Base-by-base conservation (phyloP, 2,329 filamentous ascomycete genomes). In the Lachnellula willkommii region DNA sequence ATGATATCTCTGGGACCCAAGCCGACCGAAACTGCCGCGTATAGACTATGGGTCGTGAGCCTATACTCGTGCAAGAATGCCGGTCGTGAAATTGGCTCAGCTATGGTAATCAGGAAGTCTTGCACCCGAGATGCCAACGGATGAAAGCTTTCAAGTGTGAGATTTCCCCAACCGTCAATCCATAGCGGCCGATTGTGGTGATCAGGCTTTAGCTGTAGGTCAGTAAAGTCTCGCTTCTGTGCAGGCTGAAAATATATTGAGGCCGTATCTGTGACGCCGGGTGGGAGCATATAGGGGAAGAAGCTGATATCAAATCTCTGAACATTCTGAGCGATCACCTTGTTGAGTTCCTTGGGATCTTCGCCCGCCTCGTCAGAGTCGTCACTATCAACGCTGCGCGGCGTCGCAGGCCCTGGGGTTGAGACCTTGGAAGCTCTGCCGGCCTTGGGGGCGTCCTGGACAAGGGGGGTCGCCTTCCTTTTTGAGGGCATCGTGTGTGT, bases 91-190 rank as follows among this genome's bases (percentile, higher is more conserved):
- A 93, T 78, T 17, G 93, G 94, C 74, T 99, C 93, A 60, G 93
- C 90, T 64, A 99, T 93, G 47, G 94, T 96, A 66, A 95, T 96
- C 57, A 99, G 78, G 70, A 99, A 96, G 71, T 96, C 91, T 69
- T 96, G 91, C 0, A 90, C 93, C 67, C 92, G 87, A 55, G 87
- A 82, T 55, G 93, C 91, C 54, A 94, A 78, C 2, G 92, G 89
- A 52, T 89, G 93, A 75, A 96, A 97, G 65, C 91, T 95, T 77
- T 99, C 93, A 46, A 97, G 79, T 32, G 95, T 94, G 68, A 97
- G 94, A 60, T 87, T 85, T 37, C 89, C 91, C 69, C 86, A 78
- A 2, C 91, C 89, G 69, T 96, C 91, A 64, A 99, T 94, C 90
- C 91, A 97, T 57, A 97, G 79, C 15, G 94, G 94, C 14, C 94